A percentile compares a stretch with the other conserved stretches of the same genome.
phyloP scores from a whole-genome alignment of 129 eudicot genomes.

The Tanacetum coccineum region DNA sequence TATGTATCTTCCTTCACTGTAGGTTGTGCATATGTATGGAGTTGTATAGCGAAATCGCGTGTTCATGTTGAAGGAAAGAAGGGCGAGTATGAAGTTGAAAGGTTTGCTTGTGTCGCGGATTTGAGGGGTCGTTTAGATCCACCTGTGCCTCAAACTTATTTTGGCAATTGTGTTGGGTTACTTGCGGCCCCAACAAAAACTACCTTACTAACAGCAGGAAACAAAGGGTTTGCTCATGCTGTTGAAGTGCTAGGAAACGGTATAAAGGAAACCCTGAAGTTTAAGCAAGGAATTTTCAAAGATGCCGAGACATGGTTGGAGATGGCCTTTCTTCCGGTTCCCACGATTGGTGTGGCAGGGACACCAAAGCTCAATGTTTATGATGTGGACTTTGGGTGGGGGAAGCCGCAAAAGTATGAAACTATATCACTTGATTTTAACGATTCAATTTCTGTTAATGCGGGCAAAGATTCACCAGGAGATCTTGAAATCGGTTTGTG shows the following conservation, averaged over 20 bases:
- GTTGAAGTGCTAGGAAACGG: neutral
- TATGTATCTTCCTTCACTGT: neutral
- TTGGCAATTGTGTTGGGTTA: neutral
- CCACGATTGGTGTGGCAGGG: no score
- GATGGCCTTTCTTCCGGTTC: no score
- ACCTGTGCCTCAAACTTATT: neutral
- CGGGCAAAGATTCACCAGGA: no score
- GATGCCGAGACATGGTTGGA: neutral
- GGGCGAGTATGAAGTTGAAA: neutral
- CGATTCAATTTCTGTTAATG: no score
- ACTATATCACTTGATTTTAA: no score
- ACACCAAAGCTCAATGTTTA: no score
- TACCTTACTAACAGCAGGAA: neutral
- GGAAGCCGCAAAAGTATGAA: no score
- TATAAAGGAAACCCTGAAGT: neutral
- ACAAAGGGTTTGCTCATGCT: neutral
- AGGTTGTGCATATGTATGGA: neutral
- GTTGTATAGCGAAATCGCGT: constrained; percentile 10
- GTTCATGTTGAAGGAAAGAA: neutral
- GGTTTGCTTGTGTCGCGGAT: neutral
- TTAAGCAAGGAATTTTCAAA: neutral
- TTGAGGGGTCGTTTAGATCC: neutral
- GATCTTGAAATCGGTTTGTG: no score
- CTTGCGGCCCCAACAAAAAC: neutral
- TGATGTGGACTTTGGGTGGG: no score